Evolutionary conservation across 805 yeast species (phyloP), one percentile per base, ranked within the genome.

Genomic region (Ogataea pignaliae): DNA sequence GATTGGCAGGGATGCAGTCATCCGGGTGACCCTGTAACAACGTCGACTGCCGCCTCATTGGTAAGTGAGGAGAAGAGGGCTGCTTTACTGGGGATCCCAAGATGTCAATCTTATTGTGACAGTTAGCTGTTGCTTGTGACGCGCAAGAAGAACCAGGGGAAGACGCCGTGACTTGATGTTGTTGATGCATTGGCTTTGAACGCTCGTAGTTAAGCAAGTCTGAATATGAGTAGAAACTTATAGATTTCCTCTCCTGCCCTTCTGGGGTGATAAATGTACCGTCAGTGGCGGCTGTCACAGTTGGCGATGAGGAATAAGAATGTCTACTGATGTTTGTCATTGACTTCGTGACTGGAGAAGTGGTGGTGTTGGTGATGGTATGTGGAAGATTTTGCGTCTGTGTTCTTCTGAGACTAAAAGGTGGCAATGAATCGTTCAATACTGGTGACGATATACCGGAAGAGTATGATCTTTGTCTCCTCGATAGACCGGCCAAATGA

Each of bases 211-310:
- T 57, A 29, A 63, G 54, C 26, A 63, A 44, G 36, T 64, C 68
- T 3, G 61, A 55, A 35, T 54, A 65, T 2, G 69, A 61, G 47
- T 59, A 63, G 46, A 63, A 65, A 15, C 62, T 54, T 29, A 65
- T 54, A 3, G 63, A 54, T 37, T 57, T 57, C n/a, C 64, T 50
- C 14, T 43, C 34, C 5, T 47, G 16, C 3, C 14, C 15, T 16
- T 37, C n/a, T 16, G 40, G 17, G 15, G 35, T 35, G 14, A 43
- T 30, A 2, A 21, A 15, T 29, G 41, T 43, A 28, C 46, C 17
- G 8, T 34, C 36, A 14, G 37, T 13, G 11, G 40, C 28, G 5
- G 46, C 37, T 16, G 16, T 11, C 6, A 14, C 17, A 29, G 18
- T 37, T 12, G 38, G n/a, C 5, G 12, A 16, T 26, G 30, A 15